Percentiles rank a stretch among this genome's conserved stretches.
These are phyloP conservation scores for Exophiala xenobiotica DNA, from an alignment of 2,329 filamentous ascomycete species.

Conservation along the genomic window DNA sequence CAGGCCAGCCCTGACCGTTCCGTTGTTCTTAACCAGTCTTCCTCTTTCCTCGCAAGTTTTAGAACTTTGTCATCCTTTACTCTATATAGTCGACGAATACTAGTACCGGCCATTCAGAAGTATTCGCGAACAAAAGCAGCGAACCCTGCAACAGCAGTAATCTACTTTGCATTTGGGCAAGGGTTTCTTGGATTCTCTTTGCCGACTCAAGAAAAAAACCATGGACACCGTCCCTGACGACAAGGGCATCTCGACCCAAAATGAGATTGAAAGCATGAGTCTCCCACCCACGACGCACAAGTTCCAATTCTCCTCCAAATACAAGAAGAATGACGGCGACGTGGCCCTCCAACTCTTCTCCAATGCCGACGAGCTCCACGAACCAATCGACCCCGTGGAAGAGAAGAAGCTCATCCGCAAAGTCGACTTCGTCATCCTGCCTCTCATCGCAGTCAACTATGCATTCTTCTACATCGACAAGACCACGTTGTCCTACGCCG, in stretches of 20 bases:
- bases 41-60: too few relatives aligned
- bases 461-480: constrained; percentile 52
- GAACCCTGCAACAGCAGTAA: too few relatives aligned
- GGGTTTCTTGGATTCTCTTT: too few relatives aligned
- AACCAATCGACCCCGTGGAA: constrained; percentile 47
- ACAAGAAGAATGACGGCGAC: constrained; percentile 43
- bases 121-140: too few relatives aligned
- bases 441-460: constrained; percentile 55
- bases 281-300: constrained; percentile 20
- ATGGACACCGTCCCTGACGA: constrained; percentile 17
- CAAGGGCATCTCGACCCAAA: constrained; percentile 19
- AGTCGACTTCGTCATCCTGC: constrained; percentile 61
- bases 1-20: too few relatives aligned
- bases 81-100: too few relatives aligned
- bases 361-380: constrained; percentile 49
- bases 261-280: constrained; percentile 17
- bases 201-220: too few relatives aligned
- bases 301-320: constrained; percentile 25
- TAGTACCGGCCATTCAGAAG: too few relatives aligned
- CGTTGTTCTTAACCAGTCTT: too few relatives aligned
- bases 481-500: constrained; percentile 51
- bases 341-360: constrained; percentile 53
- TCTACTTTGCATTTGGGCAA: too few relatives aligned
- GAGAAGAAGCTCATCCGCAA: constrained; percentile 52
- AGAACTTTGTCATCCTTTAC: too few relatives aligned